A percentile compares a stretch with the other conserved stretches of the same genome.
Evolutionary conservation across 176 grass and related monocot species (phyloP).

Genomic region (Carex parvula): DNA sequence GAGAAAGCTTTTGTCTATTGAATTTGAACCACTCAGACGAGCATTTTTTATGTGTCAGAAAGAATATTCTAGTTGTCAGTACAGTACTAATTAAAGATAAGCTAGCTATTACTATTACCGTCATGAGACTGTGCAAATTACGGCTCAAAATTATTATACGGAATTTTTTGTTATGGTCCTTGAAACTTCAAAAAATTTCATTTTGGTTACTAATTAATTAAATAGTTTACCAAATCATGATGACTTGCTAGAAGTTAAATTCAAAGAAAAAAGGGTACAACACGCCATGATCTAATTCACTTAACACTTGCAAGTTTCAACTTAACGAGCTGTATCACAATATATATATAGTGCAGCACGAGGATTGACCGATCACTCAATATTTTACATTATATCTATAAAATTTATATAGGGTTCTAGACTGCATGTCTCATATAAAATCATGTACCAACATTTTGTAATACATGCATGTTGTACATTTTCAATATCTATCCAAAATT

Average conservation of each 20-base stretch:
- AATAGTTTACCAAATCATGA: no score
- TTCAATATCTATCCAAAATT: neutral
- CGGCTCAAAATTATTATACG: neutral
- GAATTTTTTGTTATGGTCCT: neutral
- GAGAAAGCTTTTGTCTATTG: neutral
- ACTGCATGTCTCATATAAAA: neutral
- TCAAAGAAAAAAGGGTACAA: no score
- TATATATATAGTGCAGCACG: neutral
- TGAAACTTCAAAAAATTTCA: neutral
- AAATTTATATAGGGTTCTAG: neutral
- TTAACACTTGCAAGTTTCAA: no score
- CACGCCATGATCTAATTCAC: no score
- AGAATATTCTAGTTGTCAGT: conserved; percentile 2
- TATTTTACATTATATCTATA: neutral
- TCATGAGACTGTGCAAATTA: neutral
- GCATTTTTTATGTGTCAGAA: neutral
- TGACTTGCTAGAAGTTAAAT: no score
- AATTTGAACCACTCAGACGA: neutral
- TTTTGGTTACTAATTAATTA: neutral
- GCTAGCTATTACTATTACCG: neutral
- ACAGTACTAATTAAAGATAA: neutral
- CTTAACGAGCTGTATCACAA: no score
- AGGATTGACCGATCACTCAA: neutral
- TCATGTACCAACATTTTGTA: neutral
- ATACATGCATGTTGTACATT: neutral